Base-by-base conservation (phyloP, 805 yeast species). In the Suhomyces emberorum region DNA sequence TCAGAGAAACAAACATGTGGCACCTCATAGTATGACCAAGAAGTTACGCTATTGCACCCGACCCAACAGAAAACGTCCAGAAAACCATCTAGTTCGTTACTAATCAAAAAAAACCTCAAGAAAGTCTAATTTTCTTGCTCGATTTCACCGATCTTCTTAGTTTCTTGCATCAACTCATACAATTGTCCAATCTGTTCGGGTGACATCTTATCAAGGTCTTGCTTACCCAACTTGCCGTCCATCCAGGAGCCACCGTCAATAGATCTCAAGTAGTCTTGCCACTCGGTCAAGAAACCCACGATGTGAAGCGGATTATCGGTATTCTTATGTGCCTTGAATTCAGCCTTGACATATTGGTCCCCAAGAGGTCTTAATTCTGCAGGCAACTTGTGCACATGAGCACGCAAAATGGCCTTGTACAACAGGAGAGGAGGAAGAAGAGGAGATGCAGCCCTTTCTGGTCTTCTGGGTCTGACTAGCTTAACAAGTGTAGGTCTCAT, bases 261-360 rank as follows among this genome's bases (percentile, higher is more conserved):
- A 56, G 67, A 63, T 9, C 70, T 64, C 42, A 84, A 68, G 51
- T 85, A 85, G 43, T 83, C 91, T 59, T 93, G 98, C 99, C 99
- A 93, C 42, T 87, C 82, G 1, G 95, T 79, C 43, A 93, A 69
- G 50, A 93, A 93, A 8, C 97, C 98, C 8, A 93, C 88, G 22
- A 93, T 88, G 54, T 91, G 95, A 16, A 88, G 70, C 3, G 99
- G 98, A 57, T 93, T 88, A 46, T 88, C 96, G 5, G 83, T 74
- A 32, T 68, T 61, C 41, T 79, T 76, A 62, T 93, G 98, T 5
- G 89, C 82, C 50, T 80, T 79, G 68, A 93, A 93, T 63, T 93
- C 99, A 23, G 81, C 76, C 55, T 80, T 84, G 34, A 91, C 96
- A 57, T 93, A 93, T 47, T 78, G 72, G 59, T 93, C 96, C 3